Base-by-base conservation (phyloP, 176 grass and related monocot genomes). In the Dendrocalamus sinicus region DNA sequence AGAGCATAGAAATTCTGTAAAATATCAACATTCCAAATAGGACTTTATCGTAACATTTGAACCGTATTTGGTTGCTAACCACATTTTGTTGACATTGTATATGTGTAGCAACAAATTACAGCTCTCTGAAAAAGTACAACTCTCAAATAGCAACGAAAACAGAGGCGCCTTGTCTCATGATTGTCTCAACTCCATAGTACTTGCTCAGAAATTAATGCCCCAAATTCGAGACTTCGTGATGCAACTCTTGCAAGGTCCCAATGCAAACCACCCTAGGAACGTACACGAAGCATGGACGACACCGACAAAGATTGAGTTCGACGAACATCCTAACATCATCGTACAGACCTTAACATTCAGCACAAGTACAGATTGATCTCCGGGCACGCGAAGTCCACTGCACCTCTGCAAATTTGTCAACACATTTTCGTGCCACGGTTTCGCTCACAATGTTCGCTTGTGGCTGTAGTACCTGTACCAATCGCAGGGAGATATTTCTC, bases 361-460 rank as follows among this genome's bases (percentile, higher is more conserved):
- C 32, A 12, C 17, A 77, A 15, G 64, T 39, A 41, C 65, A 54
- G 17, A 12, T 19, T 40, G 61, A 80, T 53, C 72, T 37, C 72
- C 28, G 0, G 19, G 16, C 70, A 30, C 46, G 41, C n/a, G 30
- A 48, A 79, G 55, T 61, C 37, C 54, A 15, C 3, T 17, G 20
- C n/a, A 45, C 41, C 14, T 67, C 45, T 30, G 23, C 61, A 12
- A 58, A 35, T 75, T 58, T 41, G 41, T 66, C 62, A 37, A 61
- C 75, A 6, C 20, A 77, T 60, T 60, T 59, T 77, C 35, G 62
- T 81, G 79, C 22, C 79, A 70, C 35, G 48, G 65, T 51, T 54
- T 39, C 52, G 19, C 44, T 48, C 47, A 5, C 30, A 26, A 14
- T 7, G 13, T 16, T 74, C 6, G 47, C 14, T 16, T 1, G 23